Conservation (phyloP, 352 stramenopile species). For the Phytophthora aleatoria region DNA sequence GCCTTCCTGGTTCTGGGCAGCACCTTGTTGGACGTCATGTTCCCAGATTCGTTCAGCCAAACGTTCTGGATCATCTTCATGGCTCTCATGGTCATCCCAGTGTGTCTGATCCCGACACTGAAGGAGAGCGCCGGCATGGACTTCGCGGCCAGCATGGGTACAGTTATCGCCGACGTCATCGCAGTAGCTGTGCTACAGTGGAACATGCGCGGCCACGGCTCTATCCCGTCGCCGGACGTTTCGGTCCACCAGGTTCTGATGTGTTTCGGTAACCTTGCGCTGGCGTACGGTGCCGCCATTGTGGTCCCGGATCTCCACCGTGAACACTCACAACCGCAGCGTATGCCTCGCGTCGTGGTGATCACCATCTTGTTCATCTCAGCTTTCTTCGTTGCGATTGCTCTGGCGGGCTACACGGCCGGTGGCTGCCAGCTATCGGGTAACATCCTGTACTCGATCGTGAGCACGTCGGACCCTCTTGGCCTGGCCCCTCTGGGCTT, state of each 20-base stretch:
- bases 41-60: conserved; percentile 47
- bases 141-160: conserved; percentile 52
- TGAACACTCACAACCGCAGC: conserved; percentile 51
- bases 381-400: conserved; percentile 49
- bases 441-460: conserved; percentile 62
- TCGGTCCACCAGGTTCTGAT: conserved; percentile 50
- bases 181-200: conserved; percentile 44
- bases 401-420: conserved; percentile 43
- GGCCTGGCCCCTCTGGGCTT: conserved; percentile 54
- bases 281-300: conserved; percentile 59
- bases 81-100: conserved; percentile 9
- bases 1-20: conserved; percentile 57
- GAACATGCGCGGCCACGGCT: conserved; percentile 49
- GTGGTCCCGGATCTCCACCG: conserved; percentile 60
- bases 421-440: conserved; percentile 59
- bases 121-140: conserved; percentile 29
- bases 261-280: conserved; percentile 57
- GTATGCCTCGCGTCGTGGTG: conserved; percentile 58
- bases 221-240: conserved; percentile 41
- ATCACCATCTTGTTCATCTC: conserved; percentile 59
- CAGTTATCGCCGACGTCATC: conserved; percentile 53
- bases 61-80: conserved; percentile 9
- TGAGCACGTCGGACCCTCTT: conserved; percentile 33
- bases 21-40: conserved; percentile 47
- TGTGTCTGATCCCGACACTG: conserved; percentile 43